Percentiles rank a stretch among this genome's conserved stretches.
These are phyloP conservation scores for Citeromyces siamensis DNA, from an alignment of 1,139 yeast species.

Conservation along the genomic window DNA sequence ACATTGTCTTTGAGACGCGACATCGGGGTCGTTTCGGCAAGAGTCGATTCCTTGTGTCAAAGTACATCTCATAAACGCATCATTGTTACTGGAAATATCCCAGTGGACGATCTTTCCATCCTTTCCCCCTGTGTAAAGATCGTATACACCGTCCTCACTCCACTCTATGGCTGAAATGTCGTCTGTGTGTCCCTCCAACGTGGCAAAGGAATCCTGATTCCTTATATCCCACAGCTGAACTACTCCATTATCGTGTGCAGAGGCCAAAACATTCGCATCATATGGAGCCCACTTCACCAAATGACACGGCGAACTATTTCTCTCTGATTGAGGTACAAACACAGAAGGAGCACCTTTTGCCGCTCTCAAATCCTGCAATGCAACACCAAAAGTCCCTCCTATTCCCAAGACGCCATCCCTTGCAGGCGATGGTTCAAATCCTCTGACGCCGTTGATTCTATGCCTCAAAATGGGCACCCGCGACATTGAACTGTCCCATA, in stretches of 20 bases:
- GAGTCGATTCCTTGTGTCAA: constrained; percentile 35
- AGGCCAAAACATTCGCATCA: constrained; percentile 50
- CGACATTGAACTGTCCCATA: constrained; percentile 57
- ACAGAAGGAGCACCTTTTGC: constrained; percentile 21
- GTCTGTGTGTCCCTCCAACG: constrained; percentile 45
- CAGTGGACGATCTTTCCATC: constrained; percentile 70
- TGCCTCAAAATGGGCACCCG: constrained; percentile 41
- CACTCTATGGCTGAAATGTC: constrained; percentile 48
- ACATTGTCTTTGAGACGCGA: constrained; percentile 33
- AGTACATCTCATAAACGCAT: constrained; percentile 21
- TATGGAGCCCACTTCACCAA: constrained; percentile 51
- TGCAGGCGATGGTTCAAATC: constrained; percentile 36
- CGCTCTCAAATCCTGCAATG: constrained; percentile 51
- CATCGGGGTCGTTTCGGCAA: constrained; percentile 25
- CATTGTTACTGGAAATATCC: constrained; percentile 31
- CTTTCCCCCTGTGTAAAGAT: constrained; percentile 51
- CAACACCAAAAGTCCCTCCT: constrained; percentile 60
- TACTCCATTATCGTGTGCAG: constrained; percentile 48
- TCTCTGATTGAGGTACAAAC: constrained; percentile 25
- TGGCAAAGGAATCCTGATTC: constrained; percentile 35
- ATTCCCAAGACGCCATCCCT: constrained; percentile 44
- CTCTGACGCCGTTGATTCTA: constrained; percentile 34
- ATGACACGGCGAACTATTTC: constrained; percentile 22
- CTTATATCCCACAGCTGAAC: constrained; percentile 72
- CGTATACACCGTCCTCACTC: constrained; percentile 34